Base-by-base conservation (phyloP, 176 grass and related monocot species). In the Aechmea fasciata region DNA sequence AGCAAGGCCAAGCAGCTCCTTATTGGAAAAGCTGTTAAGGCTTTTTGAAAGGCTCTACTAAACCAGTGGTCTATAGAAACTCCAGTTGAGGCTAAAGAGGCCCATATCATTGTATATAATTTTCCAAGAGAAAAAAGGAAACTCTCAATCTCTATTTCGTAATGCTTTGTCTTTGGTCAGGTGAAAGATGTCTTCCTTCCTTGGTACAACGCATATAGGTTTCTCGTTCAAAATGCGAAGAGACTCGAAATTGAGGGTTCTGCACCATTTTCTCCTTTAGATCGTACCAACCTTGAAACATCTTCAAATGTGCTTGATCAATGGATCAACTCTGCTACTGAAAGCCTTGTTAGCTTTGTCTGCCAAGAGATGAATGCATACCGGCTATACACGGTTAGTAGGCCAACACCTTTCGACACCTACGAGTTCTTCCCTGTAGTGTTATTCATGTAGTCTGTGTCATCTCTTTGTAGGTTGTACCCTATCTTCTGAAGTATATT, bases 181-280 rank as follows among this genome's bases (percentile, higher is more conserved):
- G 94, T 99, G 68, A 99, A 99, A 85, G 94, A 99, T 85, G 94
- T 99, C 72, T 99, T 99, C 84, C 94, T 99, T 47, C 94, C 94
- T 1, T 99, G 94, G 94, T 99, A 99, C 72, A 99, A 99, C 68
- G 94, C 94, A 15, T 93, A 99, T 74, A 87, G 94, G 63, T 99
- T 99, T 75, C 75, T 99, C 67, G 80, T 99, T 57, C 94, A 99
- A 99, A 99, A 99, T 75, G 89, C 89, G 24, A 99, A 99, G 74
- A 99, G 94, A 71, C 87, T 99, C 53, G 94, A 99, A 90, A 64
- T 90, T 75, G 94, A 99, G 75, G 89, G 87, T 50, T 61, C 82
- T 51, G 6, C 77, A 29, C 48, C 82, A 51, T 99, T 99, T 83
- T 79, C 80, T 70, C 94, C 89, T 41, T 73, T 87, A 13, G 74